Evolutionary conservation across 805 yeast species (phyloP).

Genomic region (Saccharomyces mikatae): DNA sequence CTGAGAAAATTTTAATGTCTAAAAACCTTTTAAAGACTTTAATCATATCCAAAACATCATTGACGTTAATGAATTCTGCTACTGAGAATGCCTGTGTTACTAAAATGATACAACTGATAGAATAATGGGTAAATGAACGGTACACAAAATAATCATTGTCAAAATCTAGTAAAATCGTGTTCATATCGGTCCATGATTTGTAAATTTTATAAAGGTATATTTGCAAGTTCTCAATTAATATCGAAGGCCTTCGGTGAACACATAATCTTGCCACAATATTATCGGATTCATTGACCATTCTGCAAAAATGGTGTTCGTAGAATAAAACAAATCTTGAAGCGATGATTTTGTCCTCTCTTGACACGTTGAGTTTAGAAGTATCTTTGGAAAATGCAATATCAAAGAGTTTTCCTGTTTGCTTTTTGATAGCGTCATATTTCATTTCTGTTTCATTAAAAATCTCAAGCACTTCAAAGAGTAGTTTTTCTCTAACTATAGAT

Average conservation of each 20-base stretch:
- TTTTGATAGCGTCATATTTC: constrained; percentile 16
- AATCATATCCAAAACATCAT: constrained; percentile 6
- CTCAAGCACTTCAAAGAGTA: constrained; percentile 15
- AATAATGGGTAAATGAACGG: constrained; percentile 6
- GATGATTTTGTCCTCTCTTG: constrained; percentile 7
- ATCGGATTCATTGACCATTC: constrained; percentile 11
- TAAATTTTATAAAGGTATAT: constrained; percentile 3
- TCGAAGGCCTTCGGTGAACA: constrained; percentile 1
- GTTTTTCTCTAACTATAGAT: constrained; percentile 8
- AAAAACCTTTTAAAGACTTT: constrained; percentile 9
- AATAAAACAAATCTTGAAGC: constrained; percentile 12
- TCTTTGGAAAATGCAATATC: constrained; percentile 10
- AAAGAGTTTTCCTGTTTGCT: constrained; percentile 15
- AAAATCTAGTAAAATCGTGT: constrained; percentile 5
- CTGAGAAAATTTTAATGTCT: constrained; percentile 5
- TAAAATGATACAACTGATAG: constrained; percentile 6
- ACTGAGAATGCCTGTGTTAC: constrained; percentile 6
- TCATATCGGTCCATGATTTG: constrained; percentile 12
- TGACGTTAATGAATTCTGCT: neutral
- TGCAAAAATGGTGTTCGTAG: constrained; percentile 11
- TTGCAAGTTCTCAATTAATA: constrained; percentile 1
- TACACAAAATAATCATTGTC: constrained; percentile 11
- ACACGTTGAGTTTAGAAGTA: neutral
- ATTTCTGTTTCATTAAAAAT: constrained; percentile 9
- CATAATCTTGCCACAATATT: constrained; percentile 19